Evolutionary conservation across 108 stramenopile species (phyloP).

Genomic region (Skeletonema grethae): DNA sequence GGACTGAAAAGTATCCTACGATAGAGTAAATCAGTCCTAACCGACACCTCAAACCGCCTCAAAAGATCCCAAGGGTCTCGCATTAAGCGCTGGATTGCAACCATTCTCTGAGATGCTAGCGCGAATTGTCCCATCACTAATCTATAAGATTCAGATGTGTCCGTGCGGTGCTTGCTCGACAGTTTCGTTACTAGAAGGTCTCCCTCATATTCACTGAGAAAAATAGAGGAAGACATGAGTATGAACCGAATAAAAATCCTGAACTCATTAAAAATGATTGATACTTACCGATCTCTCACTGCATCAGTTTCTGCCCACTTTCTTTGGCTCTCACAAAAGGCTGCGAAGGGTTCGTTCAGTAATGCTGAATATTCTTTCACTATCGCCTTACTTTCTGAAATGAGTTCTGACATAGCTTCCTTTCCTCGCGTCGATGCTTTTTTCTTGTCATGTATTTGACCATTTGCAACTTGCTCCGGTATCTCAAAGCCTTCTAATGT

Average conservation of each 20-base stretch:
- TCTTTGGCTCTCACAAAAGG: slow-evolving; percentile 73
- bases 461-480: slow-evolving; percentile 56
- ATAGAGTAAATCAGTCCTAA: slow-evolving; percentile 64
- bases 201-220: slow-evolving; percentile 40
- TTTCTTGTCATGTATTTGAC: slow-evolving; percentile 22
- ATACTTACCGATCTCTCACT: slow-evolving; percentile 65
- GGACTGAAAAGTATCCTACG: slow-evolving; percentile 61
- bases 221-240: neutral
- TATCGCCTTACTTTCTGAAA: slow-evolving; percentile 53
- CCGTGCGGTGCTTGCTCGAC: slow-evolving; percentile 42
- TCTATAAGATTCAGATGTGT: slow-evolving; percentile 44
- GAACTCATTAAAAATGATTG: slow-evolving; percentile 25
- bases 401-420: slow-evolving; percentile 51
- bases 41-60: slow-evolving; percentile 65
- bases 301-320: slow-evolving; percentile 84
- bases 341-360: slow-evolving; percentile 66
- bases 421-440: slow-evolving; percentile 36
- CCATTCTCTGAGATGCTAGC: slow-evolving; percentile 54
- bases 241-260: neutral
- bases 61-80: slow-evolving; percentile 49
- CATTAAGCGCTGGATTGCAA: slow-evolving; percentile 43
- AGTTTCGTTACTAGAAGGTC: slow-evolving; percentile 59
- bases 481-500: slow-evolving; percentile 30
- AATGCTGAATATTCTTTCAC: slow-evolving; percentile 60
- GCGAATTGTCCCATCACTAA: slow-evolving; percentile 12